Conservation (phyloP, 768 basidiomycete species). For the Auricularia sp. region DNA sequence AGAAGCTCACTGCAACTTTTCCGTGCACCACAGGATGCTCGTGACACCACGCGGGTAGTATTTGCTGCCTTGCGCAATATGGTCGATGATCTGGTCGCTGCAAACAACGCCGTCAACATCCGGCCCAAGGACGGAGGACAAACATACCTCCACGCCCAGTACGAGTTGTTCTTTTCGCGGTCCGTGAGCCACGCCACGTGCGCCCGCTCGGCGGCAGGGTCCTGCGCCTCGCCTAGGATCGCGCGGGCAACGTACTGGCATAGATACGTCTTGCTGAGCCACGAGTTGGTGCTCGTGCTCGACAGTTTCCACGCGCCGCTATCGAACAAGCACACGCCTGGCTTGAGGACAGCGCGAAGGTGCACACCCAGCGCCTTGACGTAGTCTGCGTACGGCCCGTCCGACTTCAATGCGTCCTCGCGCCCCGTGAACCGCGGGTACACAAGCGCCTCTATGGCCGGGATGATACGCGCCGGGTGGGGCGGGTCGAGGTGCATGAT, state of each 20-base stretch:
- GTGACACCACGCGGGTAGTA: conserved; percentile 1
- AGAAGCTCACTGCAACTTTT: background rate
- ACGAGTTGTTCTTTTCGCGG: background rate
- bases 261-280: background rate
- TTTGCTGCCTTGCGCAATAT: background rate
- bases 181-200: background rate
- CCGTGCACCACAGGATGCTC: conserved; percentile 1
- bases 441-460: background rate
- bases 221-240: background rate
- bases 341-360: background rate
- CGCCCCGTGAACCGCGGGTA: conserved; percentile 1
- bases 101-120: background rate
- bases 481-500: background rate
- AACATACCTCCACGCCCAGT: conserved; percentile 1
- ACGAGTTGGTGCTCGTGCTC: conserved; percentile 2
- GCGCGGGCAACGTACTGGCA: conserved; percentile 1
- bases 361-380: conserved; percentile 1
- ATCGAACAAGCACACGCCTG: background rate
- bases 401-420: background rate
- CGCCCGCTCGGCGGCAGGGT: background rate
- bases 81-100: conserved; percentile 1
- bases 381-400: background rate
- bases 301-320: conserved; percentile 1
- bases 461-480: background rate
- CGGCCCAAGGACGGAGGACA: background rate